These are phyloP conservation scores for Rhodomyrtus tomentosa DNA, from an alignment of 345 rosid species.

Conservation along the genomic window DNA sequence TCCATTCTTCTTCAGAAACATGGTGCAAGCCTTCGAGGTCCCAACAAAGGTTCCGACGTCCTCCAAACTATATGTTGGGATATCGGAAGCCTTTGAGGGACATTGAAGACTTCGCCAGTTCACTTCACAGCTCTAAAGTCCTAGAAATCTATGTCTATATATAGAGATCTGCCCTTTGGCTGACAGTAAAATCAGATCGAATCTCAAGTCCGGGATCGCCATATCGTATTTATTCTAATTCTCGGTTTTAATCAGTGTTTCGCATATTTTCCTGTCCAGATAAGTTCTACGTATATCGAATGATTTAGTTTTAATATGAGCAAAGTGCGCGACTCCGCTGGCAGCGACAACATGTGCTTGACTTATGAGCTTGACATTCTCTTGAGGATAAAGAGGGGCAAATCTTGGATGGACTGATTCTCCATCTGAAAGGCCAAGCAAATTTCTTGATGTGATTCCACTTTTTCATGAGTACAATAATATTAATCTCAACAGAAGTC, in stretches of 20 bases:
- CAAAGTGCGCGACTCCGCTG: background rate
- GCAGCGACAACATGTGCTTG: background rate
- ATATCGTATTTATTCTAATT: background rate
- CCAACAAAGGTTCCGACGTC: background rate
- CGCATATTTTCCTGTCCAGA: background rate
- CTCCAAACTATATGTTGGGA: background rate
- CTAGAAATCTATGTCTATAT: background rate
- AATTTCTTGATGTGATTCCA: background rate
- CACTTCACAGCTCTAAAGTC: background rate
- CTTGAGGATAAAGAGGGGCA: background rate
- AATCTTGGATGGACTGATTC: background rate
- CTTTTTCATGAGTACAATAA: background rate
- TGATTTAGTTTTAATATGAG: background rate
- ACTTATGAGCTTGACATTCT: background rate
- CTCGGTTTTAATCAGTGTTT: background rate
- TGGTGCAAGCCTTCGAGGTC: background rate
- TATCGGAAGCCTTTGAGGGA: background rate
- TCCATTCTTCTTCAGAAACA: background rate
- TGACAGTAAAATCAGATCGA: background rate
- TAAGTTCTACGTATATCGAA: background rate
- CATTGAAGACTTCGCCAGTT: background rate
- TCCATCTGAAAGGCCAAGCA: background rate
- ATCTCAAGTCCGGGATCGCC: background rate
- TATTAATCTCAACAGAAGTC: background rate
- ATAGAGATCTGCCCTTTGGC: background rate